These are phyloP conservation scores for Primulina eburnea DNA, from an alignment of 257 asterid genomes.

Conservation along the genomic window DNA sequence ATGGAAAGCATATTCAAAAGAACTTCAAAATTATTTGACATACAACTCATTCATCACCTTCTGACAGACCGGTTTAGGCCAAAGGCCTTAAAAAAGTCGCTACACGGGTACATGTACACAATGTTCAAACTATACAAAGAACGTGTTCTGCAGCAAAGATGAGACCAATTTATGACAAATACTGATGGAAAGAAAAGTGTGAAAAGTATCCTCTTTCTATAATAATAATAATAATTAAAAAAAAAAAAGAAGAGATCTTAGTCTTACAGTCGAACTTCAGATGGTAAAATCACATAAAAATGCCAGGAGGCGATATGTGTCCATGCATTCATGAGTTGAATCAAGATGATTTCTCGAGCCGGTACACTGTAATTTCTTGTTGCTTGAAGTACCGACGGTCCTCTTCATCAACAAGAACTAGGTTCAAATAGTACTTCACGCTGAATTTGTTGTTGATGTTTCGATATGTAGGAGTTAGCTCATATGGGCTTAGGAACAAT, in stretches of 20 bases:
- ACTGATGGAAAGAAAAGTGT: neutral
- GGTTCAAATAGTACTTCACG: constrained; percentile 88
- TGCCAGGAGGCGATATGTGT: constrained; percentile 21
- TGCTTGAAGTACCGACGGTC: constrained; percentile 96
- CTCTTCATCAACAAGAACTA: constrained; percentile 97
- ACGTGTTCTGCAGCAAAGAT: neutral
- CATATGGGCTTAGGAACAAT: constrained; percentile 94
- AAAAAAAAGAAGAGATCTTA: constrained; percentile 9
- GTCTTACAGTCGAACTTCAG: constrained; percentile 20
- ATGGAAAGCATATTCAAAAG: neutral
- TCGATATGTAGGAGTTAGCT: constrained; percentile 82
- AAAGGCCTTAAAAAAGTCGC: neutral
- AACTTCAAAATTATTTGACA: too few species aligned
- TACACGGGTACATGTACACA: neutral
- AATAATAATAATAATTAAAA: too few species aligned
- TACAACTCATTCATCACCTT: constrained; percentile 2
- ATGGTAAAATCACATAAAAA: constrained; percentile 22
- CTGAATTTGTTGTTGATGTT: constrained; percentile 97
- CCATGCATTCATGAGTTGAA: constrained; percentile 5
- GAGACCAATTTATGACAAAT: neutral
- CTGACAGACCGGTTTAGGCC: constrained; percentile 22
- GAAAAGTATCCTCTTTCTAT: constrained; percentile 13
- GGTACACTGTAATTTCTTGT: constrained; percentile 86
- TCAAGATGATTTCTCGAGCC: constrained; percentile 65
- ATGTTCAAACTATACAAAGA: neutral